Conservation (phyloP, 2,329 filamentous ascomycete species). For the Paecilomyces variotii region DNA sequence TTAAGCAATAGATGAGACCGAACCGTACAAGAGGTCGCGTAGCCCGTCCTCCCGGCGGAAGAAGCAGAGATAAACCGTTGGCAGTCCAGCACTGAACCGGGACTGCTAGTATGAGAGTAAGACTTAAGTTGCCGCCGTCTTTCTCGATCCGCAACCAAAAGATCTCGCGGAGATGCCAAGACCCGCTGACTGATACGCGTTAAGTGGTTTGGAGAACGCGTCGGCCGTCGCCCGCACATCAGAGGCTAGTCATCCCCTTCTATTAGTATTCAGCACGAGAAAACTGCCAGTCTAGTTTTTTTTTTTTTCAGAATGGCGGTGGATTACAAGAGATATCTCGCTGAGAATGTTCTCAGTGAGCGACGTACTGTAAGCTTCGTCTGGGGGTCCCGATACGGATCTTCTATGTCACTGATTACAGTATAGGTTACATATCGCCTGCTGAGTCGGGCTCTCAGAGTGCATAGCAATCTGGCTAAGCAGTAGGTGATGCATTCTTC, state of each 20-base stretch:
- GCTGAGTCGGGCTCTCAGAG: constrained; percentile 71
- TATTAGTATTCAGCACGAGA: not conserved
- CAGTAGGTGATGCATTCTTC: constrained; percentile 49
- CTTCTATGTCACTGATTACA: not conserved
- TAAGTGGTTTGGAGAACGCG: constrained; percentile 31
- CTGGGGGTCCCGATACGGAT: constrained; percentile 1
- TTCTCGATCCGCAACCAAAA: not conserved
- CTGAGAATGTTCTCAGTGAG: constrained; percentile 68
- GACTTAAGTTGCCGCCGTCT: not conserved
- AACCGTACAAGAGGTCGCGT: not conserved
- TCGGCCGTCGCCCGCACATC: constrained; percentile 8
- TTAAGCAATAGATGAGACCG: not conserved
- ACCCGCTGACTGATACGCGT: constrained; percentile 36
- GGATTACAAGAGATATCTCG: constrained; percentile 64
- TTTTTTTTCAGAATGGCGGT: constrained; percentile 26
- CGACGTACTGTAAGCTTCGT: constrained; percentile 56
- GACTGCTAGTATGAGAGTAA: not conserved
- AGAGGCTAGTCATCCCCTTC: not conserved
- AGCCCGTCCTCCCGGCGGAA: not conserved
- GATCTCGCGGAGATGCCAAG: constrained; percentile 21
- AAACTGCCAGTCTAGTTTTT: constrained; percentile 2
- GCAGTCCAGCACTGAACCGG: not conserved
- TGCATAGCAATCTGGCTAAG: constrained; percentile 83
- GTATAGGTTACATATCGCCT: constrained; percentile 75
- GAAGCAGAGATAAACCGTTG: not conserved